A percentile compares a stretch with the other conserved stretches of the same genome.
These are phyloP conservation scores for Rhizopogon roseolus DNA, from an alignment of 768 basidiomycete species.

Conservation along the genomic window DNA sequence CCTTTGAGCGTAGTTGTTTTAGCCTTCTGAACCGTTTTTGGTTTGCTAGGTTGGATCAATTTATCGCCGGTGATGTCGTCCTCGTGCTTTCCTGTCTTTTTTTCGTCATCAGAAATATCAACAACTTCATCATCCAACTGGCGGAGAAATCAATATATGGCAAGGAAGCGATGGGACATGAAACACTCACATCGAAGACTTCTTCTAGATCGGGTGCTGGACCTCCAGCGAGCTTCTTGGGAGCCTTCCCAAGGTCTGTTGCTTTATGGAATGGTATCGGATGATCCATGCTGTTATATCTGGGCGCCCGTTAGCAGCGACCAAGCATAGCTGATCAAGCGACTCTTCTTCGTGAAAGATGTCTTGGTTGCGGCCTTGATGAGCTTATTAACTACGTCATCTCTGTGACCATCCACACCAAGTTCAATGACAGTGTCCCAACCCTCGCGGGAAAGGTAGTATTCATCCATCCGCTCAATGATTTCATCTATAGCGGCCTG, in stretches of 20 bases:
- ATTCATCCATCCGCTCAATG: constrained; percentile 89
- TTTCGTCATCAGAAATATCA: constrained; percentile 49
- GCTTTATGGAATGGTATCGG: constrained; percentile 96
- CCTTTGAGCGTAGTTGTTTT: constrained; percentile 16
- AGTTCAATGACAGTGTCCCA: constrained; percentile 97
- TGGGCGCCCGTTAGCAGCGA: constrained; percentile 25
- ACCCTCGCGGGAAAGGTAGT: constrained; percentile 89
- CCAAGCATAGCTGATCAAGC: background rate
- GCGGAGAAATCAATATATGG: background rate
- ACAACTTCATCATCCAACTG: constrained; percentile 42
- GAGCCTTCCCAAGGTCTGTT: constrained; percentile 67
- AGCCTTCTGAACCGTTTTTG: constrained; percentile 26
- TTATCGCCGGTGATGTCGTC: constrained; percentile 53
- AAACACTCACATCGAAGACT: constrained; percentile 65
- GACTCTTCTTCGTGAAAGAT: constrained; percentile 67
- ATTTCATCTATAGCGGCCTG: constrained; percentile 79
- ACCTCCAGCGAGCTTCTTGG: constrained; percentile 75
- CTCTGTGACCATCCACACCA: constrained; percentile 77
- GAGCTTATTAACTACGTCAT: constrained; percentile 75
- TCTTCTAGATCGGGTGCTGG: constrained; percentile 90
- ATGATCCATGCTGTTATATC: constrained; percentile 87
- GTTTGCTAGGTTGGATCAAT: constrained; percentile 52
- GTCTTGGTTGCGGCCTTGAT: constrained; percentile 80
- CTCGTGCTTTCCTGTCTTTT: constrained; percentile 23
- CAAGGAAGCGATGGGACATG: background rate